Evolutionary conservation across 805 yeast genomes (phyloP), one percentile per base, ranked within the genome.

Genomic region (Candida corydali): DNA sequence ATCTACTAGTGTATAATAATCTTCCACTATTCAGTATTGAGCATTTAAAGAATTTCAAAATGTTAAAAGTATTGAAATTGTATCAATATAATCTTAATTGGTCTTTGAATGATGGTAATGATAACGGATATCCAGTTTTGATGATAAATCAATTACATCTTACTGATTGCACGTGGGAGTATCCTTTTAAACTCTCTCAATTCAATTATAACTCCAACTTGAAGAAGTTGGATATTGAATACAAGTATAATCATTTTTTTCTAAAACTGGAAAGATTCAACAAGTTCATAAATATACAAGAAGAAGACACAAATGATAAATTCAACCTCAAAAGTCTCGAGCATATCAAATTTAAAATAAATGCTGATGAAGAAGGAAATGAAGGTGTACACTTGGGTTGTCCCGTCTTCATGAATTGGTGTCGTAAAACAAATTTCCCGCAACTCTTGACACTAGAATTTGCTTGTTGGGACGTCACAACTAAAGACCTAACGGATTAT

Each of bases 151-250:
- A 43, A 2, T 44, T 74, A 17, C 43, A 49, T 3, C 44, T 76
- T 4, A 43, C 50, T 10, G 62, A 75, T 42, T 76, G 82, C 51
- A 65, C 70, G 1, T 76, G 82, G 81, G 73, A 71, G 40, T 76
- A 73, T 42, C 82, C 82, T 1, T 76, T 76, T 46, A 59, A 65
- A 14, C 49, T 75, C 9, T 44, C 54, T 3, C 57, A 55, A 32
- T 67, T 68, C 47, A 63, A 65, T 36, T 37, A 37, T 5, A 48
- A 38, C 27, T 45, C 51, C 26, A 38, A 49, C 8, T 43, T 67
- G n/a, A 43, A 36, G 6, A 38, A 29, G 4, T 46, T 68, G 16
- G 34, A 39, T 12, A 41, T 68, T 11, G 38, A 38, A 2, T 65
- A 59, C 43, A 41, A 55, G 9, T 45, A 46, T 18, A 48, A 56